These are phyloP conservation scores for Trichophyton equinum DNA, from an alignment of 2,329 filamentous ascomycete species.

Conservation along the genomic window DNA sequence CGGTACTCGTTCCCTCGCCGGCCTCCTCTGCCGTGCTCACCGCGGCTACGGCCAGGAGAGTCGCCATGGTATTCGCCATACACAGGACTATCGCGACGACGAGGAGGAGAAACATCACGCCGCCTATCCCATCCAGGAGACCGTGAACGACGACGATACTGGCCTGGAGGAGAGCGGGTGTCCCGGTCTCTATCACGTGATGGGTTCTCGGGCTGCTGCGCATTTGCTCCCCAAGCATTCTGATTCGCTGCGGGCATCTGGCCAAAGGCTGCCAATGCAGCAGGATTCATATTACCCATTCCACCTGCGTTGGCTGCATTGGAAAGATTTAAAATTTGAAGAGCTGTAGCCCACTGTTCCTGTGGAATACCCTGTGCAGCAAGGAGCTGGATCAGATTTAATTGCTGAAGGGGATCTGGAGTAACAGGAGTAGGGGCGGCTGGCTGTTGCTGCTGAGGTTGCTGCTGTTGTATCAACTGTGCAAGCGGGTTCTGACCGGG, in stretches of 20 bases:
- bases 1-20: constrained; percentile 55
- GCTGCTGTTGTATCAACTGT: constrained; percentile 11
- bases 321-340: constrained; percentile 38
- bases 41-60: constrained; percentile 48
- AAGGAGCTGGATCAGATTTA: constrained; percentile 62
- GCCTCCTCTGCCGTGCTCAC: constrained; percentile 40
- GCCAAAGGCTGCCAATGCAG: constrained; percentile 35
- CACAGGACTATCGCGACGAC: constrained; percentile 54
- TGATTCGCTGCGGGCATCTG: constrained; percentile 12
- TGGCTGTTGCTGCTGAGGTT: constrained; percentile 20
- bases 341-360: constrained; percentile 58
- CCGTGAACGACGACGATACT: constrained; percentile 58
- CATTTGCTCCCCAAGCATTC: constrained; percentile 17
- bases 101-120: constrained; percentile 49
- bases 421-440: constrained; percentile 31
- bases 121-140: constrained; percentile 67
- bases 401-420: constrained; percentile 52
- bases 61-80: constrained; percentile 63
- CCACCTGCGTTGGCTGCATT: constrained; percentile 19
- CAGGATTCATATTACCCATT: constrained; percentile 26
- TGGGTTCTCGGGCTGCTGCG: constrained; percentile 16
- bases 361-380: constrained; percentile 62
- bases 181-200: constrained; percentile 41
- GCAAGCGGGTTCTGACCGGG: constrained; percentile 31
- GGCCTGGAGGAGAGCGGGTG: constrained; percentile 49